Conservation (phyloP, 495 filamentous ascomycete species). For the Neurospora sp. region DNA sequence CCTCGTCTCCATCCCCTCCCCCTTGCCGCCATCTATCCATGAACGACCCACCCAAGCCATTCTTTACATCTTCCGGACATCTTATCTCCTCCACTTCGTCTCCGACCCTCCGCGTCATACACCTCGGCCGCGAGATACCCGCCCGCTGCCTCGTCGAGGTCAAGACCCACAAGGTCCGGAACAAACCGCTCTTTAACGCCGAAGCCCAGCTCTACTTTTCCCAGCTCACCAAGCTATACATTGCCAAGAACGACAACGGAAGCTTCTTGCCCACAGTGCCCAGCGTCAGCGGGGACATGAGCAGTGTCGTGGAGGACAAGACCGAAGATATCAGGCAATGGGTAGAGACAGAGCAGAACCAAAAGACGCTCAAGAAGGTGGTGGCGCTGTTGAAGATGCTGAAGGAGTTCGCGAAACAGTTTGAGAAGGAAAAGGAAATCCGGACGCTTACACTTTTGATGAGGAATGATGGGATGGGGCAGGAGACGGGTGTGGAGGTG, state of each 20-base stretch:
- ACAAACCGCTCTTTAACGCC: constrained; percentile 1
- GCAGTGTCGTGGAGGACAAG: neutral
- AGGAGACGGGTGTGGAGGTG: neutral
- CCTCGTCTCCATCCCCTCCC: neutral
- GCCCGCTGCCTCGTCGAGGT: constrained; percentile 14
- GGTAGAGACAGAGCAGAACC: neutral
- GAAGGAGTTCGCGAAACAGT: neutral
- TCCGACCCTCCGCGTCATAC: constrained; percentile 5
- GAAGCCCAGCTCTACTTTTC: constrained; percentile 18
- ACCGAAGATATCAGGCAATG: neutral
- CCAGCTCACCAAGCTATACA: constrained; percentile 7
- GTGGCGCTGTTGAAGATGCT: constrained; percentile 9
- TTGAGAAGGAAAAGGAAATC: neutral
- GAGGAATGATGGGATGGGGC: constrained; percentile 6
- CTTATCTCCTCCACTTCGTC: neutral
- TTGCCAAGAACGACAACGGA: constrained; percentile 9
- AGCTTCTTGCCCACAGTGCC: neutral
- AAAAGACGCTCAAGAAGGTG: neutral
- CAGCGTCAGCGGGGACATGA: neutral
- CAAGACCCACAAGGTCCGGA: constrained; percentile 10
- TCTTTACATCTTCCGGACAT: neutral
- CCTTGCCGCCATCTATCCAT: neutral
- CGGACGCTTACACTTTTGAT: neutral
- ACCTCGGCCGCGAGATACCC: constrained; percentile 7
- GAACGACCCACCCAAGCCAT: neutral